Evolutionary conservation across 2,329 filamentous ascomycete genomes (phyloP).

Genomic region (Didymella sp.): DNA sequence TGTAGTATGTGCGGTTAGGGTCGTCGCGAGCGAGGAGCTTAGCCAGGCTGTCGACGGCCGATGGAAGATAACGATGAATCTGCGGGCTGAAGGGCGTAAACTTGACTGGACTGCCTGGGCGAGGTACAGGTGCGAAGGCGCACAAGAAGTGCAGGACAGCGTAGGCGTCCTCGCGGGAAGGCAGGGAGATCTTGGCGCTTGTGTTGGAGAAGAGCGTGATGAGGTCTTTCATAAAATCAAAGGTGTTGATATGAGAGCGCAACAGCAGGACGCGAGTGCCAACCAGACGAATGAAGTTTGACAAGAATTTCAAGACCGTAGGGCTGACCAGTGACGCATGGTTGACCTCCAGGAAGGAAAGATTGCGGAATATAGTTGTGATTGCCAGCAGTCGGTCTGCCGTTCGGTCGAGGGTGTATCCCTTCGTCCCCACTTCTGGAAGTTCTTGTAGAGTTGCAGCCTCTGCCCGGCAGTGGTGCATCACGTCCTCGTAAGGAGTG

Average conservation of each 20-base stretch:
- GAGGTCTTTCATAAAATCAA: constrained; percentile 97
- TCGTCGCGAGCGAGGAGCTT: constrained; percentile 93
- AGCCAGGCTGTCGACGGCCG: constrained; percentile 87
- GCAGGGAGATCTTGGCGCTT: constrained; percentile 78
- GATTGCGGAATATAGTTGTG: constrained; percentile 88
- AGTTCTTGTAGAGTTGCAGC: constrained; percentile 74
- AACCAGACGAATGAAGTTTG: constrained; percentile 81
- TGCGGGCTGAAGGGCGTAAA: constrained; percentile 83
- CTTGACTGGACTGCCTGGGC: constrained; percentile 68
- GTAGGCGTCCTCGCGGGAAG: constrained; percentile 84
- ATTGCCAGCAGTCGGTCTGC: constrained; percentile 89
- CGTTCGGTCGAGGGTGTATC: constrained; percentile 83
- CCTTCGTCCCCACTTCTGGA: constrained; percentile 74
- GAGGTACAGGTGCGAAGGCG: constrained; percentile 83
- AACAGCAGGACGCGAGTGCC: constrained; percentile 89
- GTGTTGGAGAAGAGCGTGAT: constrained; percentile 90
- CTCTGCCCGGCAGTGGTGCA: constrained; percentile 79
- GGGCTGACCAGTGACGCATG: constrained; percentile 77
- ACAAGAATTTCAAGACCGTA: constrained; percentile 80
- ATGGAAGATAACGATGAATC: constrained; percentile 85
- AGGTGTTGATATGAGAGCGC: constrained; percentile 79
- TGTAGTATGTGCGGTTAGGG: constrained; percentile 86
- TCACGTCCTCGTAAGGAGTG: constrained; percentile 84
- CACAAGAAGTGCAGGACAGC: constrained; percentile 88
- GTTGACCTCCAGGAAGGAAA: constrained; percentile 85